Conservation (phyloP, 179 eudicot genomes). For the Silene coronaria region DNA sequence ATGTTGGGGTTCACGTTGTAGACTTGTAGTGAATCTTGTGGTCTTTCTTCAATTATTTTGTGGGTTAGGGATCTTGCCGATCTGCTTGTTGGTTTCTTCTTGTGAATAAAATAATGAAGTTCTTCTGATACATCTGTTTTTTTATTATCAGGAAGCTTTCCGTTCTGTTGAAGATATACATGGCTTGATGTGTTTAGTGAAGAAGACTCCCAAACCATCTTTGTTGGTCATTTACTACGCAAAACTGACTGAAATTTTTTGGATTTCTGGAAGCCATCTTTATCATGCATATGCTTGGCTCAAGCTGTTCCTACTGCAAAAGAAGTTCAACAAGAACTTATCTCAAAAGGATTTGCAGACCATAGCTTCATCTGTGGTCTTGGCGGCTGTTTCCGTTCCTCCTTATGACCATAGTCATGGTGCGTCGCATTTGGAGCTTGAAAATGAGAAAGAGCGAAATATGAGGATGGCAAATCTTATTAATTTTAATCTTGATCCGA, state of each 20-base stretch:
- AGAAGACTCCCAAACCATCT: conserved; percentile 83
- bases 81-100: neutral
- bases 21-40: too few relatives aligned
- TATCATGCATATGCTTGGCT: conserved; percentile 95
- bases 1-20: neutral
- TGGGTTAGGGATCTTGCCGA: neutral
- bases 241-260: conserved; percentile 79
- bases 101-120: neutral
- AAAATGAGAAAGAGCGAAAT: conserved; percentile 71
- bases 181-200: conserved; percentile 80
- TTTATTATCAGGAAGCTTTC: conserved; percentile 58
- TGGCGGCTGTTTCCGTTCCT: conserved; percentile 76
- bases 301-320: conserved; percentile 81
- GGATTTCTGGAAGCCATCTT: conserved; percentile 75
- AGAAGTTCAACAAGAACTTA: conserved; percentile 77
- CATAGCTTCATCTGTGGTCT: conserved; percentile 79
- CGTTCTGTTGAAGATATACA: conserved; percentile 92
- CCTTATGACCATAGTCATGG: conserved; percentile 68
- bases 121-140: neutral
- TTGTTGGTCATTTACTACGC: conserved; percentile 82
- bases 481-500: conserved; percentile 74
- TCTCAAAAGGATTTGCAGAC: conserved; percentile 86
- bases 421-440: conserved; percentile 83
- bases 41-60: neutral
- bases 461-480: conserved; percentile 75